phyloP scores from a whole-genome alignment of 2,329 filamentous ascomycete genomes.

The Graphilbum fragrans region DNA sequence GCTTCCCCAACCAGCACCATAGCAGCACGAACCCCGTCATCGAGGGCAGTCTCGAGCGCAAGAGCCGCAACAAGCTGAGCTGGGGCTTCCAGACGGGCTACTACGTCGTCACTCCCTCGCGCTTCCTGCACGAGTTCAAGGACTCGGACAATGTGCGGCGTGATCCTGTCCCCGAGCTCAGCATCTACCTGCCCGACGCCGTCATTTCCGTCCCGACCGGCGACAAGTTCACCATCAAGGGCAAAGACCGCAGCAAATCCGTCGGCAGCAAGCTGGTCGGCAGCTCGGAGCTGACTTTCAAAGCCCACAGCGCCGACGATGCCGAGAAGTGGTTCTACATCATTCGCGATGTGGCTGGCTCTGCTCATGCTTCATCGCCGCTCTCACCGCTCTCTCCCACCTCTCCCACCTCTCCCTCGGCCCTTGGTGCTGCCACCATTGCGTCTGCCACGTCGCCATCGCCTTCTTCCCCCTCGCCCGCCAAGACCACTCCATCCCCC shows the following conservation, averaged over 20 bases:
- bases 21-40: slow-evolving; percentile 67
- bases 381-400: slow-evolving; percentile 20
- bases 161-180: slow-evolving; percentile 75
- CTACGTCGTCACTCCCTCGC: slow-evolving; percentile 81
- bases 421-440: too few relatives aligned
- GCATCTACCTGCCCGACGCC: slow-evolving; percentile 86
- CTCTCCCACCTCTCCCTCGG: slow-evolving; percentile 6
- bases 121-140: slow-evolving; percentile 93
- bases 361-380: slow-evolving; percentile 24
- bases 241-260: slow-evolving; percentile 78
- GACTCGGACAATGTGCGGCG: slow-evolving; percentile 62
- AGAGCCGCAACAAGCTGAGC: slow-evolving; percentile 72
- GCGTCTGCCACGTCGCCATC: neutral
- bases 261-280: slow-evolving; percentile 73
- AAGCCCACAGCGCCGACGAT: slow-evolving; percentile 69
- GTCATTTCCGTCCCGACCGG: slow-evolving; percentile 59
- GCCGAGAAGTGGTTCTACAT: slow-evolving; percentile 77
- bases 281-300: slow-evolving; percentile 71
- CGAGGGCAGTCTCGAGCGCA: slow-evolving; percentile 80
- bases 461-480: neutral
- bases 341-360: slow-evolving; percentile 50
- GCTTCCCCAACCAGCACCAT: slow-evolving; percentile 86
- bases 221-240: slow-evolving; percentile 87
- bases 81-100: slow-evolving; percentile 70
- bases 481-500: neutral